phyloP scores from a whole-genome alignment of 202 grass and related monocot species.

The Schoenoplectus triqueter region DNA sequence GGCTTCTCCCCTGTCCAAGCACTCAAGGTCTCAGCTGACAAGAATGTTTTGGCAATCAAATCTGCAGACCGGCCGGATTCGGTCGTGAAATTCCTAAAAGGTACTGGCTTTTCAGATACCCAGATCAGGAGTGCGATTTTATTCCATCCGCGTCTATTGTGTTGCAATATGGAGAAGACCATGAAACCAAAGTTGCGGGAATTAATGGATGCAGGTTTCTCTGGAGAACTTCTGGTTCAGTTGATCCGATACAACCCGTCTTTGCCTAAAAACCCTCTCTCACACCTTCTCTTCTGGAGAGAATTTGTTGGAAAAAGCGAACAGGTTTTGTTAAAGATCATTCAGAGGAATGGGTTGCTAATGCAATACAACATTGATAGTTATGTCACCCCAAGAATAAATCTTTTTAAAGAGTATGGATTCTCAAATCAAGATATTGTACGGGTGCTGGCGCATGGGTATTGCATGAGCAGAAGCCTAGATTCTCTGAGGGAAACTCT shows the following conservation, averaged over 20 bases:
- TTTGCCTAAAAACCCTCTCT: not conserved
- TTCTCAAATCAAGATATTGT: slow-evolving; percentile 51
- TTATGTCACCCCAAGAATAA: slow-evolving; percentile 32
- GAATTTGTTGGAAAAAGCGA: slow-evolving; percentile 11
- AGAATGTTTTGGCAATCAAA: not conserved
- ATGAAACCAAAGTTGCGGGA: slow-evolving; percentile 16
- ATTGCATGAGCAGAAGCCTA: slow-evolving; percentile 38
- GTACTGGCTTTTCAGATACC: not conserved
- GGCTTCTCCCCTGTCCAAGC: slow-evolving; percentile 35
- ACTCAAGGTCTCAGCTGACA: slow-evolving; percentile 13
- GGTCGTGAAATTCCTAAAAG: slow-evolving; percentile 37
- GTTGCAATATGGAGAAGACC: slow-evolving; percentile 33
- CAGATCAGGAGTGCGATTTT: slow-evolving; percentile 19
- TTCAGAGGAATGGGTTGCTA: slow-evolving; percentile 21
- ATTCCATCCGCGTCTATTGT: slow-evolving; percentile 20
- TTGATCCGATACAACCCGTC: slow-evolving; percentile 30
- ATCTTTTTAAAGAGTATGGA: slow-evolving; percentile 47
- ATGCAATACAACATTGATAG: slow-evolving; percentile 23
- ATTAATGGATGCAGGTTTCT: slow-evolving; percentile 19
- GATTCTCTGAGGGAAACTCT: slow-evolving; percentile 49
- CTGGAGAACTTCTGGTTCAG: slow-evolving; percentile 17
- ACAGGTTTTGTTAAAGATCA: not conserved
- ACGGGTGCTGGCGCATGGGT: slow-evolving; percentile 31
- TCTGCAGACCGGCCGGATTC: not conserved
- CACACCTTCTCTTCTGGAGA: slow-evolving; percentile 26